Percentiles rank a stretch among this genome's conserved stretches.
These are phyloP conservation scores for Obelidium mucronatum DNA, from an alignment of 192 early-diverging fungal genomes.

Conservation along the genomic window DNA sequence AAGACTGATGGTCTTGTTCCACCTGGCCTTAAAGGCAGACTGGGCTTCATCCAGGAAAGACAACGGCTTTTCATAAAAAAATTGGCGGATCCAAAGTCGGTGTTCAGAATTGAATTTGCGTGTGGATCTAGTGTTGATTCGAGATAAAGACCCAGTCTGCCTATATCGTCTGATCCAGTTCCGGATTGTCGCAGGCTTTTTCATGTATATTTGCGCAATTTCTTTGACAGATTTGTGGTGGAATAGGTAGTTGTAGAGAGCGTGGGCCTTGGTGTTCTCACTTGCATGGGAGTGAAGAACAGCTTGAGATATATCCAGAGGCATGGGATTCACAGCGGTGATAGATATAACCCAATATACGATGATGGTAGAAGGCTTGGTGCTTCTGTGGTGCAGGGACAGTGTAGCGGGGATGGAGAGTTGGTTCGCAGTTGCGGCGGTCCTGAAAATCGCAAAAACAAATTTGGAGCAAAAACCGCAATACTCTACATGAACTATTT, in stretches of 20 bases:
- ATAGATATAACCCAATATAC: neutral
- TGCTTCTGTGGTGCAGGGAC: neutral
- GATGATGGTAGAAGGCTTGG: neutral
- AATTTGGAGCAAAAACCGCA: slow-evolving; percentile 1
- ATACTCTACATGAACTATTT: no score
- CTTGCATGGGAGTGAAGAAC: slow-evolving; percentile 1
- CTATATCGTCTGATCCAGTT: slow-evolving; percentile 6
- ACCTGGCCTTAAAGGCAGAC: neutral
- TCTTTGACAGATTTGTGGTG: slow-evolving; percentile 4
- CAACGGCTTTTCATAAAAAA: neutral
- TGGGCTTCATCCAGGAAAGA: slow-evolving; percentile 10
- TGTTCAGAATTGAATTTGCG: slow-evolving; percentile 3
- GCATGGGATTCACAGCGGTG: neutral
- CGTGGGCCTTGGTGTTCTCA: slow-evolving; percentile 17
- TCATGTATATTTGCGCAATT: neutral
- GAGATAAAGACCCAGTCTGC: neutral
- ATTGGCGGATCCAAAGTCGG: neutral
- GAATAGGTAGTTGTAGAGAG: neutral
- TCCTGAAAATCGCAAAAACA: neutral
- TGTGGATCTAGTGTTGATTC: neutral
- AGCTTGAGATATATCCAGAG: neutral
- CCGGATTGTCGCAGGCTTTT: neutral
- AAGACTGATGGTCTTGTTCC: neutral
- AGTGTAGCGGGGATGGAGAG: neutral
- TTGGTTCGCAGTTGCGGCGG: neutral